These are phyloP conservation scores for Pseudogymnoascus destructans DNA, from an alignment of 2,329 filamentous ascomycete species.

Conservation along the genomic window DNA sequence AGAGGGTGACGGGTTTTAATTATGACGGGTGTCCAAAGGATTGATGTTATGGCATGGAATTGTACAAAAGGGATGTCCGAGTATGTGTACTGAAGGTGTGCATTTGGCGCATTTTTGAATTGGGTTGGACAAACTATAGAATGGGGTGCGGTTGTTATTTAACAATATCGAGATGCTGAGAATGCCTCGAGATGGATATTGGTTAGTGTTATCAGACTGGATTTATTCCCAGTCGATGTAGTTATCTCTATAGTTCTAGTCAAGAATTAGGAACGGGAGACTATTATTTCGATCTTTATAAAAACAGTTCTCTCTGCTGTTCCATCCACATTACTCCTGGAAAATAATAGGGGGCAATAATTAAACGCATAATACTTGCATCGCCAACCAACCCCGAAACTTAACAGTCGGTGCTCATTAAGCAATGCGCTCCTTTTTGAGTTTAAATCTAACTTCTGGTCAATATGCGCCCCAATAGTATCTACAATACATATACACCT, in stretches of 20 bases:
- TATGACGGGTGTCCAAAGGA: not conserved
- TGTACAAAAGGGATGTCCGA: conserved; percentile 8
- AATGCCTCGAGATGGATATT: not conserved
- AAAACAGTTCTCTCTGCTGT: not conserved
- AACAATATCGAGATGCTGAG: not conserved
- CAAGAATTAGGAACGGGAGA: not conserved
- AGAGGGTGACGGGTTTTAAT: conserved; percentile 11
- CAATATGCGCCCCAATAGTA: conserved; percentile 5
- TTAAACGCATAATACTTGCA: not conserved
- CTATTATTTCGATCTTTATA: not conserved
- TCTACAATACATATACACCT: conserved; percentile 5
- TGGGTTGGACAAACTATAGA: not conserved
- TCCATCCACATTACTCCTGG: not conserved
- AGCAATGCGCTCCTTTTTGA: not conserved
- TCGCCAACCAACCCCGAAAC: not conserved
- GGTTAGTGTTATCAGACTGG: not conserved
- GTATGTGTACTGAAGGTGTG: not conserved
- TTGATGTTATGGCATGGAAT: conserved; percentile 19
- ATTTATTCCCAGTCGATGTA: not conserved
- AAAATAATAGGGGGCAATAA: not conserved
- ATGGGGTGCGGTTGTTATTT: conserved; percentile 5
- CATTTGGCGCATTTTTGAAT: conserved; percentile 5
- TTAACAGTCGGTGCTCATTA: not conserved
- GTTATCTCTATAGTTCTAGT: not conserved
- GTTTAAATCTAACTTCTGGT: conserved; percentile 3